Base-by-base conservation (phyloP, 495 filamentous ascomycete species). In the Penicillium crystallinum region DNA sequence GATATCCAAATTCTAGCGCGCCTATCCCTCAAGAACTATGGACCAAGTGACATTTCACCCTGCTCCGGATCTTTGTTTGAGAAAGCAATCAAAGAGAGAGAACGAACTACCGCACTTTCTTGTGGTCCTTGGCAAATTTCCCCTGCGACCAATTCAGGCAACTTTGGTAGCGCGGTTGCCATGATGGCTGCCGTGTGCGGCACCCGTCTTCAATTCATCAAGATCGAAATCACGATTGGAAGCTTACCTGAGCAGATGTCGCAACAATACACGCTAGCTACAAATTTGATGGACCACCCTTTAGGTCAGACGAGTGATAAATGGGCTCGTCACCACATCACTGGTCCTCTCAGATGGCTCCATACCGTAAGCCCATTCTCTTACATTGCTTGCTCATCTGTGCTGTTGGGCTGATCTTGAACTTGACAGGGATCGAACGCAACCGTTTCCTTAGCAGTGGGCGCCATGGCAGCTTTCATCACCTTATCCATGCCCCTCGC, bases 101-200 rank as follows among this genome's bases (percentile, higher is more conserved):
- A 53, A 1, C 61, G 57, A 14, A 46, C 59, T 18, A 48, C 62
- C 10, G 64, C 58, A 18, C 35, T 74, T 38, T 55, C 64, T 1
- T 70, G 64, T 53, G 72, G 74, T 0, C 74, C 74, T 25, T 77
- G 74, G 74, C 25, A 68, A 15, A 44, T 19, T 17, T 37, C 49
- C 19, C 14, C 53, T 0, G 19, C 17, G 1, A 12, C 48, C 10
- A 23, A 17, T 1, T 30, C 56, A 5, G 43, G 49, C 1, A 19
- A 36, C 15, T 37, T 43, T 19, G 51, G 53, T 25, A 54, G 53
- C 14, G 66, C 56, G 6, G 56, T 39, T 12, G 45, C 62, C 11
- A 55, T 65, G 52, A 39, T 72, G 37, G 73, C 71, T 8, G 49
- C 58, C 6, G 39, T 66, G 15, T 63, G 61, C 36, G 70, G 68